These are phyloP conservation scores for Peronospora farinosa DNA, from an alignment of 352 stramenopile species.

Conservation along the genomic window DNA sequence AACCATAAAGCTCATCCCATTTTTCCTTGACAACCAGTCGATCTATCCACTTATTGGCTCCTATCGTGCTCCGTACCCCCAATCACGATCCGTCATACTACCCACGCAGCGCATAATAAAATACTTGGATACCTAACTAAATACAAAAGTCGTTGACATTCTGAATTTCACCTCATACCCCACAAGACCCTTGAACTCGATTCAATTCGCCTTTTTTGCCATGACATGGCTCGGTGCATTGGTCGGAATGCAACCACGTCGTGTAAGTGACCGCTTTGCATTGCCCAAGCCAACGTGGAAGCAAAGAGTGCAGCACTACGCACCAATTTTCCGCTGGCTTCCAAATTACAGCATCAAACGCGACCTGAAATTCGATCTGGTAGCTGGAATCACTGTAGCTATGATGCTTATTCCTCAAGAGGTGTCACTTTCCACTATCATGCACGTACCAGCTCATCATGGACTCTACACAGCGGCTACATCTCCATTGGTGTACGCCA, in stretches of 20 bases:
- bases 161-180: neutral
- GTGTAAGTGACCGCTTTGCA: conserved; percentile 13
- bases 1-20: too few relatives aligned
- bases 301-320: conserved; percentile 18
- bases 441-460: conserved; percentile 12
- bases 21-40: neutral
- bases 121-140: neutral
- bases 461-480: conserved; percentile 16
- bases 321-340: conserved; percentile 17
- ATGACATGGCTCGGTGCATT: neutral
- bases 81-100: neutral
- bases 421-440: conserved; percentile 13
- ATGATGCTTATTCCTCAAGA: conserved; percentile 21
- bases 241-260: conserved; percentile 5
- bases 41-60: neutral
- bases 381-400: conserved; percentile 10
- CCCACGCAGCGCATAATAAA: neutral
- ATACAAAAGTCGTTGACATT: neutral
- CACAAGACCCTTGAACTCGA: neutral
- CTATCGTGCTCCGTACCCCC: neutral
- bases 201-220: neutral
- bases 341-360: conserved; percentile 20
- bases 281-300: conserved; percentile 11
- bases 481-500: conserved; percentile 12
- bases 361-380: conserved; percentile 20